These are phyloP conservation scores for Tuber umbilicatum DNA, from an alignment of 495 filamentous ascomycete species.

Conservation along the genomic window DNA sequence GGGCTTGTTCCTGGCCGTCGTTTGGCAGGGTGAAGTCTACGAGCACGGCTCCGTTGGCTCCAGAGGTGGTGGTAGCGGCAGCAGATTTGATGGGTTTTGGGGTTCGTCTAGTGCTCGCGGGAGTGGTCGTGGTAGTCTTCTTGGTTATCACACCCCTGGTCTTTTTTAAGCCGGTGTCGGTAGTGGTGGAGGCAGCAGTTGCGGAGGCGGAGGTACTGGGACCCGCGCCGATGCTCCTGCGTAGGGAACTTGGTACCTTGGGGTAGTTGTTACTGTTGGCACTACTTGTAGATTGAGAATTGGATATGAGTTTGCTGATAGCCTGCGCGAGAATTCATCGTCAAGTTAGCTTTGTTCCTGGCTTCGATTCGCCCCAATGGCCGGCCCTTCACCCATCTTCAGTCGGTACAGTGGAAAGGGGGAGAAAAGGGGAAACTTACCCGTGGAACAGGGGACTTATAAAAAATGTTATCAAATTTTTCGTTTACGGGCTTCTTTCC, in stretches of 20 bases:
- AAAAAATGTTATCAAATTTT: conserved; percentile 27
- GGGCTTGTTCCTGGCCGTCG: neutral
- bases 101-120: neutral
- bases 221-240: neutral
- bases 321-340: conserved; percentile 7
- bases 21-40: conserved; percentile 7
- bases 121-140: neutral
- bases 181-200: neutral
- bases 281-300: conserved; percentile 3
- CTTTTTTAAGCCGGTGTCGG: neutral
- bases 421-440: neutral
- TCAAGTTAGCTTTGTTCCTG: neutral
- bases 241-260: neutral
- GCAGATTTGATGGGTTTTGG: neutral
- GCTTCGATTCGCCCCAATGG: neutral
- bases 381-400: neutral
- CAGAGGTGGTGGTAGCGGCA: neutral
- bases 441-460: conserved; percentile 23
- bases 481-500: conserved; percentile 13
- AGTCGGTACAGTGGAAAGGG: neutral
- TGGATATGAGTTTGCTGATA: conserved; percentile 23
- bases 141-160: neutral
- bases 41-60: neutral
- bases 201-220: neutral
- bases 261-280: neutral